phyloP scores from a whole-genome alignment of 306 rosid genomes.

The Trichosanthes truncata region DNA sequence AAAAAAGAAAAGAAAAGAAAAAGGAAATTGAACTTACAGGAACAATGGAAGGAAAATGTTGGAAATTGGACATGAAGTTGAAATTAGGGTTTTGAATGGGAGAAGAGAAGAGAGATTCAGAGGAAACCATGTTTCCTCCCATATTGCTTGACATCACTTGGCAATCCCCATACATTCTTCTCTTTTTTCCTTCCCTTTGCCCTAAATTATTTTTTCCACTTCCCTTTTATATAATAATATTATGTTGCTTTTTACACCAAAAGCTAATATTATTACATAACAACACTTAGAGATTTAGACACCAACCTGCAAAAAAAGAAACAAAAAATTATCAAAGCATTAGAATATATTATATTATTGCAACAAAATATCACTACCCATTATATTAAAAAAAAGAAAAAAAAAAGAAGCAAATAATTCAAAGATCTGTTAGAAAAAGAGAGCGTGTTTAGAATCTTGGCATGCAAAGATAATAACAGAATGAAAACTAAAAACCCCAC shows the following conservation, averaged over 20 bases:
- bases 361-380: neutral
- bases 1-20: neutral
- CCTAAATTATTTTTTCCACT: neutral
- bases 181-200: neutral
- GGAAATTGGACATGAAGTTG: conserved; percentile 69
- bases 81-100: conserved; percentile 81
- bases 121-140: conserved; percentile 62
- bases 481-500: neutral
- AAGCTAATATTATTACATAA: neutral
- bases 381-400: neutral
- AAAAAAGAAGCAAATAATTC: neutral
- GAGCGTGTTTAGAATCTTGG: neutral
- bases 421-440: neutral
- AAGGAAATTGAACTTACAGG: conserved; percentile 13
- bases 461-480: neutral
- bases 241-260: neutral
- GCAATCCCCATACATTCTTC: conserved; percentile 74
- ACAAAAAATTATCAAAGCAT: neutral
- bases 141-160: conserved; percentile 73
- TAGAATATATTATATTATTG: neutral
- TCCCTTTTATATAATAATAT: neutral
- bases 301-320: neutral
- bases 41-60: conserved; percentile 45
- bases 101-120: conserved; percentile 63
- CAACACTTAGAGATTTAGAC: neutral